Percentiles rank a stretch among this genome's conserved stretches.
Conservation (phyloP, 139 green algal genomes). For the Spirogloea muscicola region DNA sequence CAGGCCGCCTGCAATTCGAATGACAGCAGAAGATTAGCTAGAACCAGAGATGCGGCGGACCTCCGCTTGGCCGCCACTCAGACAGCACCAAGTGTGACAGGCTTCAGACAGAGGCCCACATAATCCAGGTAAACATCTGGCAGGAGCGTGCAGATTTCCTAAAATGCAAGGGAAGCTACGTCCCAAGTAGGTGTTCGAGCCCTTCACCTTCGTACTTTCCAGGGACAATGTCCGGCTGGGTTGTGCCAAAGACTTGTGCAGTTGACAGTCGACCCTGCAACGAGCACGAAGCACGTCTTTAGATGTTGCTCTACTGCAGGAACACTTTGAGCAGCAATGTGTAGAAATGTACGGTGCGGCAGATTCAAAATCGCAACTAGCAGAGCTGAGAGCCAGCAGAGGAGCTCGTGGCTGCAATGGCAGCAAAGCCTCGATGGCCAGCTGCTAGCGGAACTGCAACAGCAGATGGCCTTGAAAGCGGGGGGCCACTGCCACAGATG, state of each 20-base stretch:
- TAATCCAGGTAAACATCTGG: not conserved
- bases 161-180: not conserved
- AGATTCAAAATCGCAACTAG: too few species aligned
- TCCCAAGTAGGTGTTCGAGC: not conserved
- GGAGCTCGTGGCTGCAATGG: too few species aligned
- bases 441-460: too few species aligned
- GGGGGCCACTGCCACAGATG: not conserved
- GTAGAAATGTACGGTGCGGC: too few species aligned
- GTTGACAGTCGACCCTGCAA: not conserved
- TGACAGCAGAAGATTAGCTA: not conserved
- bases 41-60: not conserved
- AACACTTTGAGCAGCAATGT: too few species aligned
- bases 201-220: constrained; percentile 36
- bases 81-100: not conserved
- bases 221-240: constrained; percentile 24
- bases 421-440: too few species aligned
- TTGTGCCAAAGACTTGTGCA: constrained; percentile 4
- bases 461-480: too few species aligned
- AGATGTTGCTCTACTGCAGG: not conserved
- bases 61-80: not conserved
- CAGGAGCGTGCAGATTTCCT: not conserved
- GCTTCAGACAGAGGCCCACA: not conserved
- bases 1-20: constrained; percentile 26
- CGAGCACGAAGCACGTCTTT: not conserved
- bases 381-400: not conserved